Evolutionary conservation across 2,329 filamentous ascomycete genomes (phyloP), one percentile per base, ranked within the genome.

Genomic region (Chaetomium globosum): DNA sequence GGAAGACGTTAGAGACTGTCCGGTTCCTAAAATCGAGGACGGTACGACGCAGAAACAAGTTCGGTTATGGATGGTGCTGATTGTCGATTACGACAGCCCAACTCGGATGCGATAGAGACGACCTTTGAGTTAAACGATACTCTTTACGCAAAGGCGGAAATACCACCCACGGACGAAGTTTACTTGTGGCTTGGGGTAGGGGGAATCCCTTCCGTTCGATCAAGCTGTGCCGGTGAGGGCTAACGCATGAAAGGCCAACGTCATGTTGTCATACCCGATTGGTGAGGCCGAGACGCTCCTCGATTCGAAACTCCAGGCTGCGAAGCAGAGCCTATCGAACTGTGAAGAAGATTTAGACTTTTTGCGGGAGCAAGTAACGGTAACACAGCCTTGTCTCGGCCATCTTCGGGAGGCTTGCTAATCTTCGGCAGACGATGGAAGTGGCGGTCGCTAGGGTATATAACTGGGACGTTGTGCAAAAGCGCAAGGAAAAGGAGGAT

Each of bases 111-210:
- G 16, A 88, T 98, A 71, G 90, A 97, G 77, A 94, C 94, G 33
- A 96, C 91, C 1, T 99, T 98, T 76, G 93, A 97, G 79, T 85
- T 99, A 62, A 97, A 97, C 80, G 94, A 98, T 75, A 99, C 95
- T 2, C 83, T 99, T 9, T 97, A 93, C 75, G 91, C 93, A 23
- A 95, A 93, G 77, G 95, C 95, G 13, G 85, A 87, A 53, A 87
- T 98, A 63, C 87, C 89, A 26, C 87, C 89, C 1, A 92, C 91
- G 0, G 88, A 97, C 8, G 94, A 99, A 76, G 94, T 99, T 13
- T 97, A 96, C 75, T 83, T 99, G 61, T 99, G 95, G 95, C 84
- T 99, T n/a, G 95, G 95, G 39, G 89, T 91, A 83, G 28, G 84
- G 19, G 16, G 39, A 5, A 80, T 26, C n/a, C 13, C 43, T 21